Evolutionary conservation across 306 rosid species (phyloP).

Genomic region (Cucumis cinereus): DNA sequence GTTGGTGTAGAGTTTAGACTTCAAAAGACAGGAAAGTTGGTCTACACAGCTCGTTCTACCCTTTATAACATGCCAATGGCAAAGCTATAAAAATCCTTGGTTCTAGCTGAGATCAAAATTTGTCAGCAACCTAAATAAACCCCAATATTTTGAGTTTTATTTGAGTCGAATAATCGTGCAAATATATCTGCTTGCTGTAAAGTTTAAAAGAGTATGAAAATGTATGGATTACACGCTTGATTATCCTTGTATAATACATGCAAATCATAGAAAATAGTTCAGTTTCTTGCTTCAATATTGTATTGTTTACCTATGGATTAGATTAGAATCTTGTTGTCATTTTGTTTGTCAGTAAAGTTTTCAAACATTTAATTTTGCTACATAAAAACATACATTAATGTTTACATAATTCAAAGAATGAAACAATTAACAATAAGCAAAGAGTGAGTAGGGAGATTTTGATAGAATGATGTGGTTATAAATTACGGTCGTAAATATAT

Average conservation of each 20-base stretch:
- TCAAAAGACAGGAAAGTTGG: slow-evolving; percentile 35
- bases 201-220: neutral
- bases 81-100: slow-evolving; percentile 21
- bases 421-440: no score
- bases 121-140: no score
- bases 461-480: no score
- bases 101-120: neutral
- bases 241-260: neutral
- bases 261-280: neutral
- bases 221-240: neutral
- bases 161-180: neutral
- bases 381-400: no score
- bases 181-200: neutral
- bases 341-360: no score
- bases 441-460: no score
- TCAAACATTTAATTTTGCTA: no score
- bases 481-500: no score
- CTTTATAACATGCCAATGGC: slow-evolving; percentile 45
- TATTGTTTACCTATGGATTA: no score
- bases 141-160: neutral
- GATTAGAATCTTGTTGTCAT: no score
- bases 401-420: no score
- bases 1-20: slow-evolving; percentile 44
- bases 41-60: slow-evolving; percentile 46
- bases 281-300: neutral